Evolutionary conservation across 1,284 basidiomycete genomes (phyloP).

Genomic region (Ganoderma multipileum): DNA sequence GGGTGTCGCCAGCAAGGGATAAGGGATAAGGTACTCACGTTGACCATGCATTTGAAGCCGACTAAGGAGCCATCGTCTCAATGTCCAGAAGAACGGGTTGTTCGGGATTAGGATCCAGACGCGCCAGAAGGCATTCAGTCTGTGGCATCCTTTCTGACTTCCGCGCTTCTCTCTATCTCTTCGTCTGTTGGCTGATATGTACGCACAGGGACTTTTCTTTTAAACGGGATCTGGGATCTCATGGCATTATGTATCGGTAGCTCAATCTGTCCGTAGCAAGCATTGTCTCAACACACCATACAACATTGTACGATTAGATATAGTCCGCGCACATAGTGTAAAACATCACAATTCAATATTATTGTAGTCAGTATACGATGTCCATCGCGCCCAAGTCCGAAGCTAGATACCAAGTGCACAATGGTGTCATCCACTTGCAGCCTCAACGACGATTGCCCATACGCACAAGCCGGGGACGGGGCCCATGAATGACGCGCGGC

Average conservation of each 20-base stretch:
- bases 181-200: no score
- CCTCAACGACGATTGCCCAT: not conserved
- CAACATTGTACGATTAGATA: not conserved
- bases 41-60: not conserved
- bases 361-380: not conserved
- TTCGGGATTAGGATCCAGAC: slow-evolving; percentile 4
- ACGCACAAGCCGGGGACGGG: not conserved
- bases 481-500: not conserved
- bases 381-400: not conserved
- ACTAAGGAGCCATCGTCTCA: not conserved
- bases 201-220: not conserved
- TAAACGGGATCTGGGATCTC: not conserved
- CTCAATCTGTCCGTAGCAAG: not conserved
- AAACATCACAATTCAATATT: not conserved
- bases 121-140: slow-evolving; percentile 15
- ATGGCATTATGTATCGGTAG: not conserved
- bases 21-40: not conserved
- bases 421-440: not conserved
- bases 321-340: not conserved
- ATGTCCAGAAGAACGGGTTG: slow-evolving; percentile 2
- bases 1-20: no score
- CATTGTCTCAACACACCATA: not conserved
- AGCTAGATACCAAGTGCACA: not conserved
- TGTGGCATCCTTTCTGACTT: slow-evolving; percentile 23
- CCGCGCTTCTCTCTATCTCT: no score